Evolutionary conservation across 495 filamentous ascomycete genomes (phyloP), one percentile per base, ranked within the genome.

Genomic region (Apodospora peruviana): DNA sequence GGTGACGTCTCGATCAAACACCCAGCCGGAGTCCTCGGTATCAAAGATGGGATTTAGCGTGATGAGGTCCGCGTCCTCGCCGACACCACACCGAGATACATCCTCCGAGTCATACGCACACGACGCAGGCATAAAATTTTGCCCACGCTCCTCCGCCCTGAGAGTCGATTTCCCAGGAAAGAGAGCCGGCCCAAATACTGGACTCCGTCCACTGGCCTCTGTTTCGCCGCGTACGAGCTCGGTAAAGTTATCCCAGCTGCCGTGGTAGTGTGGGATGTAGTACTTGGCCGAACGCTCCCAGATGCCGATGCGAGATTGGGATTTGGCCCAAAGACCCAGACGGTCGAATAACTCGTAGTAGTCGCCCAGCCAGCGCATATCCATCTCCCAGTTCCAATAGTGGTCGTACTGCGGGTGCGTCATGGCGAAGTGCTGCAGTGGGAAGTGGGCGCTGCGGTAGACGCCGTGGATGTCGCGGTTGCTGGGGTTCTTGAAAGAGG

Each of bases 321-420:
- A 58, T 39, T 75, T 77, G 2, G 89, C 85, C 90, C 89, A 98
- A 25, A 65, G 63, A 14, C 69, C 70, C 32, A 93, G 77, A 50
- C 83, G 80, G 48, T 86, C 79, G 60, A 97, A 94, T 10, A 97
- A 74, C 58, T 96, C 85, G 67, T 96, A 96, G 75, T 86, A 95
- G 64, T 96, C 88, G 18, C 93, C 93, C 0, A 88, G 87, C 68
- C 90, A 94, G 2, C 93, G 82, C 50, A 89, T 83, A 62, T 98
- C 93, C 82, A 97, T 91, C 68, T 98, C 93, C 90, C 90, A 96
- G 64, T 98, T 91, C 93, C 93, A 98, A 66, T 91, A 87, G 66
- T 84, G 90, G 37, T 90, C 90, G 64, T 93, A 97, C 60, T 96
- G 88, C 0, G 87, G 86, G 64, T 97, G 91, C 35, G 78, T 77